Percentiles rank a stretch among this genome's conserved stretches.
phyloP scores from a whole-genome alignment of 441 rosid genomes.

The Syzygium syzygioides region DNA sequence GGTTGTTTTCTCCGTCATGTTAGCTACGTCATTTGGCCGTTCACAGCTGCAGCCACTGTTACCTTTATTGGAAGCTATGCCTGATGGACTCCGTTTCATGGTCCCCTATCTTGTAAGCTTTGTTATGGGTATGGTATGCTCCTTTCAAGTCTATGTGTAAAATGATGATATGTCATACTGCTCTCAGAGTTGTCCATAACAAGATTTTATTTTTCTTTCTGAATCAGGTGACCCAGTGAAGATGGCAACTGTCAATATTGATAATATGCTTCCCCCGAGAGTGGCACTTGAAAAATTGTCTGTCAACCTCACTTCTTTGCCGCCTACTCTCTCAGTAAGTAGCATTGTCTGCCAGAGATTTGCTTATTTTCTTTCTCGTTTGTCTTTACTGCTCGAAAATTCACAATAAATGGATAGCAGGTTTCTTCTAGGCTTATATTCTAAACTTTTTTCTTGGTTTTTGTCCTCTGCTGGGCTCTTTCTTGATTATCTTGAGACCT shows the following conservation, averaged over 20 bases:
- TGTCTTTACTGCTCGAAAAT: not conserved
- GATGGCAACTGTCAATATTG: slow-evolving; percentile 62
- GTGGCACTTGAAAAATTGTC: slow-evolving; percentile 39
- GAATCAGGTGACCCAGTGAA: slow-evolving; percentile 70
- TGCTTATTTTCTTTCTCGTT: not conserved
- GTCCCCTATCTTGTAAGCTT: slow-evolving; percentile 72
- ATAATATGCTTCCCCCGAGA: slow-evolving; percentile 43
- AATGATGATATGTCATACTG: not conserved
- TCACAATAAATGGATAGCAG: not conserved
- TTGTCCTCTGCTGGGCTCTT: not conserved
- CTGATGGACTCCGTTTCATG: slow-evolving; percentile 47
- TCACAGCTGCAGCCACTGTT: slow-evolving; percentile 73
- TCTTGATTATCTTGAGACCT: not conserved
- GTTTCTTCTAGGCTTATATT: not conserved
- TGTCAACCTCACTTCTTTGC: slow-evolving; percentile 51
- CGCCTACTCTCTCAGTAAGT: slow-evolving; percentile 38
- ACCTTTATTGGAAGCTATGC: slow-evolving; percentile 65
- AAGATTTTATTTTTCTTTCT: not conserved
- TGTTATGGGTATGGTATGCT: slow-evolving; percentile 46
- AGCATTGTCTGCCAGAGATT: not conserved
- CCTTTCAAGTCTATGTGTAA: not conserved
- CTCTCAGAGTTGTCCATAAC: not conserved
- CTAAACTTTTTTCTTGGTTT: not conserved
- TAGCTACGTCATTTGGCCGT: slow-evolving; percentile 84
- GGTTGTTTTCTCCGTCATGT: slow-evolving; percentile 17